phyloP scores from a whole-genome alignment of 306 rosid genomes.

The Hippophae tibetana region DNA sequence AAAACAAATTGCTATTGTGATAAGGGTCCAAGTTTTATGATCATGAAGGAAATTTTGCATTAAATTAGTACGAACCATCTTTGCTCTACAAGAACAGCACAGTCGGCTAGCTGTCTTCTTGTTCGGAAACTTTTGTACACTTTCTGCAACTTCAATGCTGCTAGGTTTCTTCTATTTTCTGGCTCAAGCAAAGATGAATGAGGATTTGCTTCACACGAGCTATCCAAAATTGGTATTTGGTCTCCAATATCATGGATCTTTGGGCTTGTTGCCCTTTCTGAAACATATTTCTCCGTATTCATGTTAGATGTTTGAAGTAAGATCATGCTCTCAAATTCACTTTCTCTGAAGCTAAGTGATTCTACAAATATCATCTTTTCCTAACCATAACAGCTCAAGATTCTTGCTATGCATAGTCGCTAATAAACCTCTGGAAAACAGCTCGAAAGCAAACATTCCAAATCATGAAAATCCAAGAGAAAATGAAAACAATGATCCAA shows the following conservation, averaged over 20 bases:
- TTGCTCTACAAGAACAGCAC: conserved; percentile 84
- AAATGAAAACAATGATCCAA: conserved; percentile 27
- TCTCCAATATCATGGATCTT: conserved; percentile 17
- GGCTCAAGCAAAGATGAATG: conserved; percentile 18
- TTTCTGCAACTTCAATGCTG: conserved; percentile 79
- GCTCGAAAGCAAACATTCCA: conserved; percentile 29
- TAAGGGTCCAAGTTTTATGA: conserved; percentile 1
- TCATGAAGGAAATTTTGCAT: not conserved
- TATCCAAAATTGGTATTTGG: conserved; percentile 20
- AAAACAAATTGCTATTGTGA: not conserved
- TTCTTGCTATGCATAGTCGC: conserved; percentile 5
- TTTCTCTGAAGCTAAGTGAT: conserved; percentile 31
- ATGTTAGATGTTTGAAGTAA: conserved; percentile 30
- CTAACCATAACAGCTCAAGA: conserved; percentile 16
- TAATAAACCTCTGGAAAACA: conserved; percentile 22
- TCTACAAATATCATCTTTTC: conserved; percentile 32
- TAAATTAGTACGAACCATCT: conserved; percentile 55
- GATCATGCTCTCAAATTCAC: conserved; percentile 28
- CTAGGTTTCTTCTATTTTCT: conserved; percentile 23
- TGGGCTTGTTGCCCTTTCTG: conserved; percentile 24
- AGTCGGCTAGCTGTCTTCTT: conserved; percentile 77
- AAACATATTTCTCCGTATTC: conserved; percentile 27
- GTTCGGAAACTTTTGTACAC: conserved; percentile 87
- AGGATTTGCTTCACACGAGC: conserved; percentile 21
- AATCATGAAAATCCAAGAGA: conserved; percentile 27